A percentile compares a stretch with the other conserved stretches of the same genome.
Conservation (phyloP, 768 basidiomycete species). For the Nidularia sp. region DNA sequence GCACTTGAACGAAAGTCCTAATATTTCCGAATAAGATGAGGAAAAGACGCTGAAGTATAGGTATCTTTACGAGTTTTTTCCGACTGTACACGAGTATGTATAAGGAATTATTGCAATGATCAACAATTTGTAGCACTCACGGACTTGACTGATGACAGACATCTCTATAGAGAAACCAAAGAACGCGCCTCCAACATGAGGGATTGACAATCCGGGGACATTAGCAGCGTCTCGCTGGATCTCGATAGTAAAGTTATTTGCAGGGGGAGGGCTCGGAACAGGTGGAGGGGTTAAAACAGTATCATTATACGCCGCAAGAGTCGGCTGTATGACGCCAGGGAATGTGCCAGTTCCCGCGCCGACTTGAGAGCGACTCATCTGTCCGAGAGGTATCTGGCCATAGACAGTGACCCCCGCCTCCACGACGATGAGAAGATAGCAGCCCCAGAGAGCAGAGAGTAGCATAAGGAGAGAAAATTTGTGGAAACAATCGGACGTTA, state of each 20-base stretch:
- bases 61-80: neutral
- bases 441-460: slow-evolving; percentile 1
- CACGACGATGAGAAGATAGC: slow-evolving; percentile 9
- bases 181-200: slow-evolving; percentile 47
- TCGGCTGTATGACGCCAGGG: slow-evolving; percentile 26
- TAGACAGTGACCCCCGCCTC: slow-evolving; percentile 19
- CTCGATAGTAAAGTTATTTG: slow-evolving; percentile 39
- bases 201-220: slow-evolving; percentile 31
- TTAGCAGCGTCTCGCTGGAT: slow-evolving; percentile 28
- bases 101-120: neutral
- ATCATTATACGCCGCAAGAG: slow-evolving; percentile 48
- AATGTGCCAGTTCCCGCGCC: slow-evolving; percentile 16
- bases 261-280: slow-evolving; percentile 37
- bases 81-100: neutral
- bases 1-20: slow-evolving; percentile 35
- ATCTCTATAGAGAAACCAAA: slow-evolving; percentile 76
- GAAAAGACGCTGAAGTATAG: neutral
- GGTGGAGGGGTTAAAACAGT: slow-evolving; percentile 46
- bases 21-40: too few relatives aligned
- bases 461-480: neutral
- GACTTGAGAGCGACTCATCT: slow-evolving; percentile 1
- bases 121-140: slow-evolving; percentile 32
- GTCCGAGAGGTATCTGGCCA: slow-evolving; percentile 24
- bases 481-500: neutral
- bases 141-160: slow-evolving; percentile 62